phyloP scores from a whole-genome alignment of 805 yeast species.

The Zygosaccharomyces pseudorouxii region DNA sequence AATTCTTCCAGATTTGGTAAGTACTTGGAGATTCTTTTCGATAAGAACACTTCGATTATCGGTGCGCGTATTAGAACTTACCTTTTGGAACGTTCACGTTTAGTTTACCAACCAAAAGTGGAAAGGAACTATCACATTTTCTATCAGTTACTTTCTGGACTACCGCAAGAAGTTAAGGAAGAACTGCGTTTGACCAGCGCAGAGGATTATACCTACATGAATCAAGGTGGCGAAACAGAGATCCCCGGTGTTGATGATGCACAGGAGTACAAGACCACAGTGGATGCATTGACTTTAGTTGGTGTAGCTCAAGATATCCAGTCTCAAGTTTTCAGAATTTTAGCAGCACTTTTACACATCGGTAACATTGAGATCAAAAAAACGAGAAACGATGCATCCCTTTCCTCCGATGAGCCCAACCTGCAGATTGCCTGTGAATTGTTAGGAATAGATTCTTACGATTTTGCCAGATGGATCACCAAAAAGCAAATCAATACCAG shows the following conservation, averaged over 20 bases:
- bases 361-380: conserved; percentile 90
- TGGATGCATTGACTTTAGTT: conserved; percentile 69
- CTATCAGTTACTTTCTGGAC: conserved; percentile 81
- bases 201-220: conserved; percentile 71
- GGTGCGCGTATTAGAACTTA: conserved; percentile 95
- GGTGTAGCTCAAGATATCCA: conserved; percentile 65
- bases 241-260: conserved; percentile 81
- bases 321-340: conserved; percentile 63
- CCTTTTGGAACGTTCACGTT: conserved; percentile 85
- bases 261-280: conserved; percentile 68
- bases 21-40: conserved; percentile 85
- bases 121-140: conserved; percentile 96
- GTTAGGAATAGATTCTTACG: conserved; percentile 68
- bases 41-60: conserved; percentile 68
- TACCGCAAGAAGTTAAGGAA: conserved; percentile 47
- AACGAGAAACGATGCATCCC: conserved; percentile 75
- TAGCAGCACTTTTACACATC: conserved; percentile 85
- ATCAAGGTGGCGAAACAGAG: conserved; percentile 76
- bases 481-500: conserved; percentile 92
- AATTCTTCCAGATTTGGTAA: conserved; percentile 95
- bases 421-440: conserved; percentile 78
- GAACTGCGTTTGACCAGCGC: conserved; percentile 59
- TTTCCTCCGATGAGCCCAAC: conserved; percentile 82
- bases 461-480: conserved; percentile 84
- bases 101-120: conserved; percentile 82